Base-by-base conservation (phyloP, 202 grass and related monocot species). In the Dendrocalamus latiflorus region DNA sequence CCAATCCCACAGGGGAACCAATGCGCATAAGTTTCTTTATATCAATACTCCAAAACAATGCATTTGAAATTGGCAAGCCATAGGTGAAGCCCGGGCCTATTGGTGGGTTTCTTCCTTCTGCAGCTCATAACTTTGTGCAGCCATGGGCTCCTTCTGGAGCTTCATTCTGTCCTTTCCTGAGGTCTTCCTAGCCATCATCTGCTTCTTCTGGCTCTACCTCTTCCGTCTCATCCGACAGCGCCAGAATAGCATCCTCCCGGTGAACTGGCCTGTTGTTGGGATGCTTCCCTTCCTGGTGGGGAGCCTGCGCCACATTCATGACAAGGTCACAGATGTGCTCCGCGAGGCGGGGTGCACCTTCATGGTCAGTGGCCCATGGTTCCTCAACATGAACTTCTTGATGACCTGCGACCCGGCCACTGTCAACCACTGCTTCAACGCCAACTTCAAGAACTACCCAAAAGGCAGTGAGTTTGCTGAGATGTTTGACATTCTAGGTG, bases 401-500 rank as follows among this genome's bases (percentile, higher is more conserved):
- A 3, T 81, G 4, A 89, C 92, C 37, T 86, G 86, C 16, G 92
- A 91, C 59, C 92, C 89, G 42, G 89, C 89, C 33, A 89, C 84
- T 48, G 86, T 91, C 80, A 86, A 94, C 77, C 89, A 94, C 20
- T 84, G 89, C 57, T 81, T 89, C 82, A 89, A 81, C 68, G n/a
- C 68, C 50, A 86, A 87, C 76, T 87, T 91, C 39, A 43, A 81
- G 5, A 94, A 85, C 30, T 94, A 91, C 72, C 86, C 93, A 13
- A 94, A 94, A 81, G 93, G 93, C 14, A 70, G 65, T 4, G 93
- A 88, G 26, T 94, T 90, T 7, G 57, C 86, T 22, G 90, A 92
- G 70, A 93, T 93, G 61, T 96, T 93, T 65, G 90, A 96, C 57
- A 85, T 96, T 68, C 81, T 96, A 64, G 93, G 93, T 8, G 76